Base-by-base conservation (phyloP, 2,329 filamentous ascomycete genomes). In the Ophiostoma tasmaniense region DNA sequence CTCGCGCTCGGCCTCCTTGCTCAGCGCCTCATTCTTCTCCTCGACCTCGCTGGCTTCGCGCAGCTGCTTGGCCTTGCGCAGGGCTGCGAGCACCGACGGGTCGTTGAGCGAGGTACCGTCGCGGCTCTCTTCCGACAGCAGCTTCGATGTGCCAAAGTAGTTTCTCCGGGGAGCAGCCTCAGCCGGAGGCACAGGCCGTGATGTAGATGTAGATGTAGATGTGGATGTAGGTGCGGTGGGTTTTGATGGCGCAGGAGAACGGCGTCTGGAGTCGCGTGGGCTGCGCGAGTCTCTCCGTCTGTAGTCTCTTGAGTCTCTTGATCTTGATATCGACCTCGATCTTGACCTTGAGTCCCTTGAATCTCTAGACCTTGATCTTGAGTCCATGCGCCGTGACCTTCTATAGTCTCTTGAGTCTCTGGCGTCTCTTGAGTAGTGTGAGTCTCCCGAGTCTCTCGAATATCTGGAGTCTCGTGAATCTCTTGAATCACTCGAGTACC, bases 11-110 rank as follows among this genome's bases (percentile, higher is more conserved):
- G 81, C 81, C 67, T 80, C 81, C 71, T 79, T 78, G 76, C 64
- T 78, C 74, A 72, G 77, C 73, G 74, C 76, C 76, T 73, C 79
- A 69, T 62, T 79, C 74, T 73, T 77, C 73, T 74, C 76, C 75
- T 74, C 80, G 69, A 73, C 81, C 79, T 77, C 80, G 25, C 76
- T 76, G 73, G 76, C 77, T 70, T 81, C 81, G 77, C 84, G 81
- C 68, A 92, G 82, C 11, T 87, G 81, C 22, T 90, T 90, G 11
- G 94, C 94, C 77, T 93, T 93, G 78, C 93, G 92, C 74, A 99
- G 84, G 0, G 92, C 92, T 3, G 92, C 92, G 72, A 93, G 84
- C 71, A 97, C 89, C 1, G 90, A 87, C 1, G 92, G 90, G 74
- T 97, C 92, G 33, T 84, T 85, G 74, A 89, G 85, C 4, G 85